Evolutionary conservation across 305 asterid genomes (phyloP), one percentile per base, ranked within the genome.

Genomic region (Galium porrigens): DNA sequence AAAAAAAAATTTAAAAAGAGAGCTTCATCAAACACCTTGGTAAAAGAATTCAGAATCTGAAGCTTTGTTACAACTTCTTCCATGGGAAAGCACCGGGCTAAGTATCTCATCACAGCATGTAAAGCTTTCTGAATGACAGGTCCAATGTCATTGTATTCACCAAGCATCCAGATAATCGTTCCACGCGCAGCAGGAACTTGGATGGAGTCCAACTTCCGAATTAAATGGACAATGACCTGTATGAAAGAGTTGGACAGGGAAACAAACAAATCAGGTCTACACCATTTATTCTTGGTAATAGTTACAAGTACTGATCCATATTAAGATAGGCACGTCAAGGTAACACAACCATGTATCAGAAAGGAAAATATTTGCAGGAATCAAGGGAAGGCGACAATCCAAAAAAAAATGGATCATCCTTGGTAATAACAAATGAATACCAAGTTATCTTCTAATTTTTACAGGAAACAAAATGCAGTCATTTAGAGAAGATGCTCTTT

Each of bases 91-190:
- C 88, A 78, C 69, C 74, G 71, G 17, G 94, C 95, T 75, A 90
- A 85, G 82, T 88, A 86, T 75, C 76, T 80, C 62, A 88, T 79
- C 29, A 88, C 72, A 37, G 81, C 77, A 62, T 94, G 89, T 63
- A 85, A 70, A 80, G 89, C 75, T 77, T 83, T 92, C 66, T 88
- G 75, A 71, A 85, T 83, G 69, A 80, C 73, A 68, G 34, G 42
- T 61, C 95, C 98, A 56, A 79, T 63, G 73, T 76, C 72, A 83
- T 83, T 72, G 72, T 85, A 87, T 76, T 92, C 96, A 25, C 99
- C 97, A 81, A 92, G 67, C 95, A 92, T 84, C 99, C 99, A 92
- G 75, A 89, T 82, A 59, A 92, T 81, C 88, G 83, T 80, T 63
- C 95, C 94, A 70, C 99, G 97, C 61, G 96, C 95, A 55, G 85